Conservation (phyloP, 805 yeast species). For the Isabelozyma gotoi region DNA sequence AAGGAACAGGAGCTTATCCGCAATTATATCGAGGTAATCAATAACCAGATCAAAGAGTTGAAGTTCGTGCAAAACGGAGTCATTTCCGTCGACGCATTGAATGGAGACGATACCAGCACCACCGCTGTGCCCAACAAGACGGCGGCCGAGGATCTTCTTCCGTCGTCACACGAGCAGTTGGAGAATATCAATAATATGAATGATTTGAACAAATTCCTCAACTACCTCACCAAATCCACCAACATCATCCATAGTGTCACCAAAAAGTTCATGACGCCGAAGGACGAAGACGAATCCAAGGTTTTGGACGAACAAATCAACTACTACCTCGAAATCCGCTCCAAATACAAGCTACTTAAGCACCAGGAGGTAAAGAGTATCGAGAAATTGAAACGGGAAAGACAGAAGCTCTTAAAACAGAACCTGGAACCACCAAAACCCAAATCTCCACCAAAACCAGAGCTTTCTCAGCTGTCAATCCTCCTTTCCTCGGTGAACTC, state of each 20-base stretch:
- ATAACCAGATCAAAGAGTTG: slow-evolving; percentile 43
- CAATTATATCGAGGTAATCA: slow-evolving; percentile 41
- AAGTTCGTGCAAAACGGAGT: slow-evolving; percentile 44
- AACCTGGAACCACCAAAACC: neutral
- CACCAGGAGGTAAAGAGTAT: neutral
- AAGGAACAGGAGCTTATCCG: slow-evolving; percentile 44
- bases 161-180: slow-evolving; percentile 28
- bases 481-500: neutral
- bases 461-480: neutral
- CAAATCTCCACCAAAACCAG: neutral
- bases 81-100: slow-evolving; percentile 41
- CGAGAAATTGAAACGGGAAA: slow-evolving; percentile 3
- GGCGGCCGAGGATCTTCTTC: neutral
- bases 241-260: slow-evolving; percentile 40
- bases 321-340: slow-evolving; percentile 18
- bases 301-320: slow-evolving; percentile 22
- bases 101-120: slow-evolving; percentile 11
- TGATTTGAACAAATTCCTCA: slow-evolving; percentile 39
- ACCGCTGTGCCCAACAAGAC: neutral
- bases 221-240: slow-evolving; percentile 35
- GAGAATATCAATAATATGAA: slow-evolving; percentile 39
- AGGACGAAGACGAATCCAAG: slow-evolving; percentile 12
- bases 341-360: slow-evolving; percentile 10
- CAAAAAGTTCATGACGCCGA: slow-evolving; percentile 17
- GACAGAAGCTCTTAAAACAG: slow-evolving; percentile 1